Base-by-base conservation (phyloP, 371 early-diverging fungal species). In the Circinella minor region DNA sequence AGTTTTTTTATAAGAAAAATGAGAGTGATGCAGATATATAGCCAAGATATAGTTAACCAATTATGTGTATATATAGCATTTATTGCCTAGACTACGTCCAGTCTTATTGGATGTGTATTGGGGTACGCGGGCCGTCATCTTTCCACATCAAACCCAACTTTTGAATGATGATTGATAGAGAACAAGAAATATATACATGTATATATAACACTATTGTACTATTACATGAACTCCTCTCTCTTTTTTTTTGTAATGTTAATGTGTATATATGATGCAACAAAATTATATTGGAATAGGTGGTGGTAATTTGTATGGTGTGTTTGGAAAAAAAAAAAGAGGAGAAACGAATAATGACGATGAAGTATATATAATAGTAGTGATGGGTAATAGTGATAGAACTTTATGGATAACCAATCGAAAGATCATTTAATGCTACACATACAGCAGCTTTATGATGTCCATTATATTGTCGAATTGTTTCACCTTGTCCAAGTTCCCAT, bases 381-480 rank as follows among this genome's bases (percentile, higher is more conserved):
- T 43, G 43, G 27, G 43, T 43, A 43, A 1, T 51, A 13, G n/a
- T 51, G 1, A 13, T 8, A 13, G 8, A 4, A 5, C 14, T 57
- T 65, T 73, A 81, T 37, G 80, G 62, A 73, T 83, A 80, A 36
- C 78, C 81, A 60, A 83, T 76, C 15, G 89, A 89, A 11, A 91
- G 78, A 81, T 96, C 97, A 77, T 96, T 94, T 65, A 96, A 76
- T 17, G 97, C 95, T 37, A 95, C 92, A 80, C 94, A 94, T n/a
- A 94, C 93, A 20, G 94, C 93, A 1, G 96, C 94, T 72, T 95
- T 95, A 77, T 94, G 91, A 70, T 96, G 97, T 3, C 96, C 97
- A 74, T 90, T 92, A 78, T 95, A 96, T 68, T 95, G 92, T 43
- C 95, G 88, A 67, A 95, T 93, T 0, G 93, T 91, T 49, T 95